Conservation (phyloP, 371 early-diverging fungal species). For the Mortierella sp. region DNA sequence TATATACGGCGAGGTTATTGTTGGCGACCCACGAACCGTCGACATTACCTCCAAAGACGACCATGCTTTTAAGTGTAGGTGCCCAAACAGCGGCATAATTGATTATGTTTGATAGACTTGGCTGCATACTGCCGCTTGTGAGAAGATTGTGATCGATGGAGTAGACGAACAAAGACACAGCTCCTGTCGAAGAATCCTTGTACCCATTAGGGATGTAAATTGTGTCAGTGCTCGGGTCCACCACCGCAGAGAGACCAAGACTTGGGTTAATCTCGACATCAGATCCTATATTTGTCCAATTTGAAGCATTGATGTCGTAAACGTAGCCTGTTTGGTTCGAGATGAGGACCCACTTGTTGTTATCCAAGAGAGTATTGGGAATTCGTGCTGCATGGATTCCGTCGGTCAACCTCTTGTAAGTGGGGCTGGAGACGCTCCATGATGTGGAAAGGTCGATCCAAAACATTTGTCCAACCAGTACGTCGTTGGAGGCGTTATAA, state of each 20-base stretch:
- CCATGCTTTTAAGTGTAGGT: background rate
- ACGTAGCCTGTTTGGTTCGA: background rate
- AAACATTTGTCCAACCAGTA: background rate
- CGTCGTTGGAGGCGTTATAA: background rate
- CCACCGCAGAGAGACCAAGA: background rate
- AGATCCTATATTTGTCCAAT: background rate
- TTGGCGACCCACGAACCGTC: background rate
- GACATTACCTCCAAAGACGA: background rate
- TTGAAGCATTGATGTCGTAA: background rate
- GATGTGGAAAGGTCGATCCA: constrained; percentile 6
- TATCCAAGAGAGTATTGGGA: background rate
- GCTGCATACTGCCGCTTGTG: background rate
- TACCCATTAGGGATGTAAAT: constrained; percentile 11
- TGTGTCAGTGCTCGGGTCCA: constrained; percentile 1
- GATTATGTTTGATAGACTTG: background rate
- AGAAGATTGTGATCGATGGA: background rate
- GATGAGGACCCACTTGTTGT: constrained; percentile 2
- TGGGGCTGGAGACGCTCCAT: background rate
- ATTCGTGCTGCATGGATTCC: background rate
- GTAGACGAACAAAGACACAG: background rate
- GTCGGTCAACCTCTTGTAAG: background rate
- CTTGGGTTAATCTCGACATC: no score
- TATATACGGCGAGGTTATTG: background rate
- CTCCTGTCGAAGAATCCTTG: background rate
- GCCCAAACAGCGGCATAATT: background rate